Conservation (phyloP, 805 yeast species). For the Saccharomycopsis guyanensis region DNA sequence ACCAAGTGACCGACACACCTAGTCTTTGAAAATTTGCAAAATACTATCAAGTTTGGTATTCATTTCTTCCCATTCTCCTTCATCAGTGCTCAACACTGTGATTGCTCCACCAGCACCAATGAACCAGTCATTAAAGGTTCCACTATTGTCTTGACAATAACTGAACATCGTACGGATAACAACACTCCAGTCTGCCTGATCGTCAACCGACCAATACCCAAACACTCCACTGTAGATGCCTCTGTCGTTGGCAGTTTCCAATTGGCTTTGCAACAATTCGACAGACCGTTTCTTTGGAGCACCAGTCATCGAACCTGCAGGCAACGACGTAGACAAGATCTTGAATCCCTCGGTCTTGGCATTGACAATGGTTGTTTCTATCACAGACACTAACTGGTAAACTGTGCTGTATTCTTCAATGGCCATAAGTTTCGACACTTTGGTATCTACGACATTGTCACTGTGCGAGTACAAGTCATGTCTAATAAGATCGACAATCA, state of each 20-base stretch:
- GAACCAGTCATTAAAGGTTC: conserved; percentile 45
- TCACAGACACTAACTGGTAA: conserved; percentile 85
- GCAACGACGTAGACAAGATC: conserved; percentile 67
- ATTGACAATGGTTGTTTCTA: conserved; percentile 49
- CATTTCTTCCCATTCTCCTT: conserved; percentile 93
- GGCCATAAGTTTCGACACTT: conserved; percentile 72
- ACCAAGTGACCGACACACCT: too few relatives aligned
- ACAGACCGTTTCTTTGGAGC: conserved; percentile 95
- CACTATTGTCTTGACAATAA: conserved; percentile 40
- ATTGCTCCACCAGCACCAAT: conserved; percentile 99
- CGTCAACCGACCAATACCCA: conserved; percentile 89
- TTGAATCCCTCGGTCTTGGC: conserved; percentile 61
- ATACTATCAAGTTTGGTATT: conserved; percentile 71
- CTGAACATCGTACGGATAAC: conserved; percentile 77
- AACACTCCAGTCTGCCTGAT: conserved; percentile 93
- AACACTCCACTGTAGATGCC: conserved; percentile 92
- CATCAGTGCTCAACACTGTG: conserved; percentile 75
- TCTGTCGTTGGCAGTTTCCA: conserved; percentile 40
- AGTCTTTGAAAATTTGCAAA: conserved; percentile 61
- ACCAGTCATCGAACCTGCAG: conserved; percentile 99
- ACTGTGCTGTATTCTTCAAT: conserved; percentile 92
- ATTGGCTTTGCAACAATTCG: conserved; percentile 52
- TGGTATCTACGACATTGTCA: conserved; percentile 44
- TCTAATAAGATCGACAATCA: conserved; percentile 94
- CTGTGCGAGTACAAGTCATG: conserved; percentile 65